phyloP scores from a whole-genome alignment of 306 rosid species.

The Trifolium fragiferum region DNA sequence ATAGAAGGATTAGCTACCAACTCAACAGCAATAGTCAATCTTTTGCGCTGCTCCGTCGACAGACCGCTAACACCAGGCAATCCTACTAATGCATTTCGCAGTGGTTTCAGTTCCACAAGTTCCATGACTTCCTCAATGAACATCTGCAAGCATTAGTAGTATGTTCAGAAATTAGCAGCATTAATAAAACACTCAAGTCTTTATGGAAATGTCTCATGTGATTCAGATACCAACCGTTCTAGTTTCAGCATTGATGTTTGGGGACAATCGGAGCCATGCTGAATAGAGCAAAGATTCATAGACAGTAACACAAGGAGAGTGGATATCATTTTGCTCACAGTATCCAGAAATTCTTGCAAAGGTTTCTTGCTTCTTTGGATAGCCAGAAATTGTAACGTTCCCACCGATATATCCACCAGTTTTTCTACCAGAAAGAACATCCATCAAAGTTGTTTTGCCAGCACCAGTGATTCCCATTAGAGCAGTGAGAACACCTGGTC shows the following conservation, averaged over 20 bases:
- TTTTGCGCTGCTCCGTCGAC: slow-evolving; percentile 69
- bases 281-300: slow-evolving; percentile 70
- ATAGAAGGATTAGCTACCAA: slow-evolving; percentile 72
- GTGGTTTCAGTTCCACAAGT: slow-evolving; percentile 63
- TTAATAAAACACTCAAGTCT: slow-evolving; percentile 1
- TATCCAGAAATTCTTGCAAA: slow-evolving; percentile 92
- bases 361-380: slow-evolving; percentile 88
- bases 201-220: background rate
- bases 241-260: slow-evolving; percentile 51
- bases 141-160: slow-evolving; percentile 50
- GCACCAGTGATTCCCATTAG: slow-evolving; percentile 97
- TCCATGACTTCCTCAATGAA: slow-evolving; percentile 71
- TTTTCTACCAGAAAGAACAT: slow-evolving; percentile 90
- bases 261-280: slow-evolving; percentile 67
- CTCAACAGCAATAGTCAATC: slow-evolving; percentile 70
- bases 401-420: slow-evolving; percentile 89
- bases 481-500: slow-evolving; percentile 95
- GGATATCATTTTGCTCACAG: slow-evolving; percentile 91
- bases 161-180: background rate
- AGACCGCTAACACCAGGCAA: slow-evolving; percentile 66
- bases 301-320: slow-evolving; percentile 71
- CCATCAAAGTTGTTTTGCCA: slow-evolving; percentile 97
- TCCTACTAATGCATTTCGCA: slow-evolving; percentile 61
- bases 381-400: slow-evolving; percentile 70
- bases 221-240: slow-evolving; percentile 56